Conservation (phyloP, 257 asterid genomes). For the Rauvolfia tetraphylla region DNA sequence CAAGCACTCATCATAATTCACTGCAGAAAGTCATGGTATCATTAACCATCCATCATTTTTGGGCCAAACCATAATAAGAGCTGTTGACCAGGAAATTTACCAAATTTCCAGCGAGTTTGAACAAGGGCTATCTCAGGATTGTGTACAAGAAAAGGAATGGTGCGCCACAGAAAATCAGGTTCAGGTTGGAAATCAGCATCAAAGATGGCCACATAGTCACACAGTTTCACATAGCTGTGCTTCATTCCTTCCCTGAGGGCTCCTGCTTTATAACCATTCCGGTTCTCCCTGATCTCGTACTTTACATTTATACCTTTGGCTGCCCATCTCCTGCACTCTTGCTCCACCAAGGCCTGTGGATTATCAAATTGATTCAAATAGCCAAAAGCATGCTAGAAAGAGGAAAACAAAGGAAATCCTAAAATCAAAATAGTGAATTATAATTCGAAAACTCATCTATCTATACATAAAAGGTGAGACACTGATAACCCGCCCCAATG, state of each 20-base stretch:
- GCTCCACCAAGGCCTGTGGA: constrained; percentile 30
- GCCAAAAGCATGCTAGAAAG: too few species aligned
- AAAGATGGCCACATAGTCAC: constrained; percentile 36
- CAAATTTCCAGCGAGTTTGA: constrained; percentile 48
- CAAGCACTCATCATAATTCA: constrained; percentile 64
- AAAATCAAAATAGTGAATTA: neutral
- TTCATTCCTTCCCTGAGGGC: constrained; percentile 39
- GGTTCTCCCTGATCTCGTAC: constrained; percentile 36
- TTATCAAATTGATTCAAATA: neutral
- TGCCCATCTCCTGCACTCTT: constrained; percentile 39
- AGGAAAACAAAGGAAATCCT: neutral
- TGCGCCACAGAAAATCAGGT: constrained; percentile 25
- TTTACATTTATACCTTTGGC: constrained; percentile 31
- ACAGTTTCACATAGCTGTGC: constrained; percentile 30
- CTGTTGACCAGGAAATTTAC: constrained; percentile 1
- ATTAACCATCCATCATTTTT: too few species aligned
- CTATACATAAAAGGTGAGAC: too few species aligned
- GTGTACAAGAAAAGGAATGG: constrained; percentile 37
- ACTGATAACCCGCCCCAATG: too few species aligned
- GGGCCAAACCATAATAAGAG: too few species aligned
- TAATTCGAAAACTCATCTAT: too few species aligned
- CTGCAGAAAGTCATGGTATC: constrained; percentile 23
- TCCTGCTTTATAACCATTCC: constrained; percentile 44
- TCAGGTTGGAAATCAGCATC: constrained; percentile 45
- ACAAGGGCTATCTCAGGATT: constrained; percentile 35